Evolutionary conservation across 306 rosid species (phyloP), one percentile per base, ranked within the genome.

Genomic region (Cucumis hystrix): DNA sequence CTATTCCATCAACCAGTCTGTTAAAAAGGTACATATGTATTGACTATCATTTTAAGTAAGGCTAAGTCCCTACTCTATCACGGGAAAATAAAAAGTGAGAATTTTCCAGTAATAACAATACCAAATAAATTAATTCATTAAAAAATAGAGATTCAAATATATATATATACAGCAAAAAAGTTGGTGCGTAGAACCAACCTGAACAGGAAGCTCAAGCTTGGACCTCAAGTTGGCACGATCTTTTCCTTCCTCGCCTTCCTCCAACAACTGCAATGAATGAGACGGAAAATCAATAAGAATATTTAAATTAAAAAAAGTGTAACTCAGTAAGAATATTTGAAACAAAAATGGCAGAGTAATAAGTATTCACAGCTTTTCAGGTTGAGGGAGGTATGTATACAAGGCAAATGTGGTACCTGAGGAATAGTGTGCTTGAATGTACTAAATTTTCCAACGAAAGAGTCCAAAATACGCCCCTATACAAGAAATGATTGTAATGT

Each of bases 151-250:
- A 23, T 72, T 0, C 23, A 43, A 69, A 45, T 14, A 14, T 20
- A 40, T 28, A 12, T 23, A 47, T 8, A 52, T 30, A 49, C 57
- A 49, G 59, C 40, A 71, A 71, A 51, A 51, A 72, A 21, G 76
- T 55, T 16, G 7, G 20, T 52, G 57, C 77, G 61, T 79, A 77
- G 37, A 81, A 85, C 67, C 81, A 74, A 96, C 99, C 99, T 96
- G 99, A 83, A 96, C 99, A 28, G 99, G 99, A 62, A 96, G 96
- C 83, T 96, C 98, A 76, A 96, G 98, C 89, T 96, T 96, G 79
- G 99, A 89, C 91, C 91, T 90, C 90, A 96, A 82, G 74, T 92
- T 96, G 75, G 87, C 82, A 54, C 90, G 93, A 79, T 89, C 97
- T 85, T 89, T 96, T 85, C 98, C 99, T 75, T 95, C 99, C 86